phyloP scores from a whole-genome alignment of 345 rosid genomes.

The Microcos paniculata region DNA sequence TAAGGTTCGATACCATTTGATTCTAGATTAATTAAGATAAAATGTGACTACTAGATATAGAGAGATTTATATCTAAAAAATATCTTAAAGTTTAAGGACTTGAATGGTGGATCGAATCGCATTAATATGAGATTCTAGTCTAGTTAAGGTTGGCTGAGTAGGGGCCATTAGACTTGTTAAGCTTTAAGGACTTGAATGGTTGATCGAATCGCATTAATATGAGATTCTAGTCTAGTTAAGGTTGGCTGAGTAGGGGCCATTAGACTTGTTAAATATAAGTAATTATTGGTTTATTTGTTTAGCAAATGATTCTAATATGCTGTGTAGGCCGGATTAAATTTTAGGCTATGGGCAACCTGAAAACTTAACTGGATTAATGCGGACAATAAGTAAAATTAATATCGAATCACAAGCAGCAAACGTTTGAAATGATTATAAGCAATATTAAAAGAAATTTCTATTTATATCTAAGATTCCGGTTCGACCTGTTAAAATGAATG shows the following conservation, averaged over 20 bases:
- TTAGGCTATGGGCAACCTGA: not conserved
- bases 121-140: not conserved
- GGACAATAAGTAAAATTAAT: not conserved
- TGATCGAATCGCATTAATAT: not conserved
- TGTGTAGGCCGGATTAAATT: not conserved
- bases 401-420: no score
- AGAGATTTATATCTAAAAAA: no score
- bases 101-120: constrained; percentile 1
- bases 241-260: no score
- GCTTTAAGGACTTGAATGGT: constrained; percentile 6
- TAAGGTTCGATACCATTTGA: no score
- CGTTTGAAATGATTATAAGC: no score
- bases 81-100: no score
- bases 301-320: not conserved
- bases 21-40: no score
- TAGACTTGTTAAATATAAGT: not conserved
- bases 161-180: not conserved
- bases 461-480: no score
- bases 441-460: no score
- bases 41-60: no score
- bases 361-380: not conserved
- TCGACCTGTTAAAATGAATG: no score
- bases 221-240: not conserved
- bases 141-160: no score
- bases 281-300: not conserved